Base-by-base conservation (phyloP, 2,329 filamentous ascomycete genomes). In the Dactylellina leptospora region DNA sequence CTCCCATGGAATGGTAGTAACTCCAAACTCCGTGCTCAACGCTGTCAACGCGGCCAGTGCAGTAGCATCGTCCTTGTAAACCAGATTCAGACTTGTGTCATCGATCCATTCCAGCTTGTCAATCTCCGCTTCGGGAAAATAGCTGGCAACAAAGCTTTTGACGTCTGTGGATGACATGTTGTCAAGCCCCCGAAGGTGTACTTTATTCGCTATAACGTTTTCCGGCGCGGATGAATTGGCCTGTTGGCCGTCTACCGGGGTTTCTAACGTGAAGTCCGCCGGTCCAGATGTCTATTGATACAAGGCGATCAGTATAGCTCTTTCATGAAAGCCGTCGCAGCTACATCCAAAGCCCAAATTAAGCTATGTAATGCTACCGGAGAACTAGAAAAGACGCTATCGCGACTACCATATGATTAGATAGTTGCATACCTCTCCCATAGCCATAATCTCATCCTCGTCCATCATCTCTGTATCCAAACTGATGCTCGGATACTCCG, bases 51-150 rank as follows among this genome's bases (percentile, higher is more conserved):
- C 87, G 55, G 82, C 79, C 3, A 82, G 77, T 1, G 87, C 87
- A 10, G 84, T 80, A 45, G 84, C 82, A 10, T 82, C 78, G 33
- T 81, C 83, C 63, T 83, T 82, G 81, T 95, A 97, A 56, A 96
- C 80, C 58, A 97, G 83, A 78, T 97, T 97, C 74, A 75, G 75
- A 0, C 92, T 93, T 4, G 87, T 88, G 80, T 99, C 95, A 79
- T 97, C 91, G 75, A 99, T 92, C 95, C 95, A 99, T 81, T 97
- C 92, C 74, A 97, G 83, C 23, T 86, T 84, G 62, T 85, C 82
- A 63, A 88, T 82, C 56, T 82, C 78, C 61, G 84, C 82, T 11
- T 80, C 79, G 33, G 83, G 81, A 77, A 85, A 92, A 79, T 95
- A 86, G 74, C 90, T 84, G 50, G 83, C 81, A 6, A 91, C 86